Base-by-base conservation (phyloP, 148 eudicot genomes). In the Rhododendron williamsianum region DNA sequence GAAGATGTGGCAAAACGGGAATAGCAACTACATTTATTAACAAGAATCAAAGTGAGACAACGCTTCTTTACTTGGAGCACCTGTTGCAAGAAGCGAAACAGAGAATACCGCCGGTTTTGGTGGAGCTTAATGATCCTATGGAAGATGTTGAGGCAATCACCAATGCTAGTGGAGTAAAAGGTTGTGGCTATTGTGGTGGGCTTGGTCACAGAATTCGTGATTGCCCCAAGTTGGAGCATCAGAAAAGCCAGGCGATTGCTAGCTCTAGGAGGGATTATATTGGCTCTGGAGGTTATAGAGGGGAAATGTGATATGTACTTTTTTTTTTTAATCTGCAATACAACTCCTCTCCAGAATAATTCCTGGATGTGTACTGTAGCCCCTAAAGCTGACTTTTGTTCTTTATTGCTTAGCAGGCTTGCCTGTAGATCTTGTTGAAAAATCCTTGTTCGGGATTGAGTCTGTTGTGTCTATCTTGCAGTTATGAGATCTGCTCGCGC, bases 11-110 rank as follows among this genome's bases (percentile, higher is more conserved):
- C 41, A 96, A 94, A 82, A 96, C 97, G 0, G 98, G 98, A 46
- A 96, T 96, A n/a, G 98, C 98, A 0, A 94, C 98, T 4, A 94
- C 98, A 0, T 96, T 96, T 73, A 94, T 96, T 58, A 96, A 96
- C 86, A 93, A 96, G 83, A 94, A 96, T 85, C 98, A 94, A 84
- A 94, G 94, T 38, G 97, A 96, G 86, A 96, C 98, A 0, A 96
- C 96, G 0, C 87, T 96, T 67, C 91, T 96, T 2, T 98, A 94
- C 87, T 80, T 96, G 91, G 94, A 96, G 85, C 98, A 94, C 83
- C 87, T 96, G 10, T 84, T 96, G 87, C 95, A 93, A 81, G 98
- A 96, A 89, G 98, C 98, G 0, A 96, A 96, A 80, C 98, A 94
- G 85, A 93, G 98, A 86, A 92, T 96, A 76, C 98, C 98, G 0